phyloP scores from a whole-genome alignment of 495 filamentous ascomycete genomes.

The Podospora conica region DNA sequence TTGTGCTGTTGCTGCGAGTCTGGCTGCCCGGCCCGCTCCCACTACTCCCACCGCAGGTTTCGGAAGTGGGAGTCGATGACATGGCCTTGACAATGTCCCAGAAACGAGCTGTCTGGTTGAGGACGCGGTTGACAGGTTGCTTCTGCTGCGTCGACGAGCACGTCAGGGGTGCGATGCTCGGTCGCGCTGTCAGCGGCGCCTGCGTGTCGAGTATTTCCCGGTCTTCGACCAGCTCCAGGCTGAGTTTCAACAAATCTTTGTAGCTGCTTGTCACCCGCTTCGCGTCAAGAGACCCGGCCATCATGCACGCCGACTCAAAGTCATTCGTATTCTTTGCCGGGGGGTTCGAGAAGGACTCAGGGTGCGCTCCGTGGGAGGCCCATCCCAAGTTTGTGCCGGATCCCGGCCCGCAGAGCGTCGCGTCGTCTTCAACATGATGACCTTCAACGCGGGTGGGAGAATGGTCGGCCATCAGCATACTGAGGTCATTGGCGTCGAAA shows the following conservation, averaged over 20 bases:
- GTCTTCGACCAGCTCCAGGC: conserved; percentile 10
- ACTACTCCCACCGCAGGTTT: not conserved
- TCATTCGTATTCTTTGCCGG: not conserved
- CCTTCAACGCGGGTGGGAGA: not conserved
- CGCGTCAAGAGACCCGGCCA: not conserved
- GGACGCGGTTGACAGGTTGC: conserved; percentile 7
- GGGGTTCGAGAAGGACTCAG: not conserved
- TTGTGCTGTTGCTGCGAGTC: not conserved
- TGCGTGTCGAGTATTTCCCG: conserved; percentile 1
- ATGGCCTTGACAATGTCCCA: conserved; percentile 11
- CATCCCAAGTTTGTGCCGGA: not conserved
- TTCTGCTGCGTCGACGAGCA: conserved; percentile 3
- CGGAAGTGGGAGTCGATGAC: not conserved
- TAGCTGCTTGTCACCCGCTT: conserved; percentile 1
- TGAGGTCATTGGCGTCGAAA: conserved; percentile 2
- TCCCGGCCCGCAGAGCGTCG: conserved; percentile 1
- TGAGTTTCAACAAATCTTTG: conserved; percentile 6
- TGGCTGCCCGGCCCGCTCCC: conserved; percentile 5
- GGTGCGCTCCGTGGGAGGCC: not conserved
- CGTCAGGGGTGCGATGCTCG: not conserved
- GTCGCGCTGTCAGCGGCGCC: conserved; percentile 1
- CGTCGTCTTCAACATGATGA: conserved; percentile 2
- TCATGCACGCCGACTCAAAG: not conserved
- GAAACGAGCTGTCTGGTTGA: conserved; percentile 6
- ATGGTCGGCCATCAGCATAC: conserved; percentile 4